Evolutionary conservation across 1,284 basidiomycete species (phyloP).

Genomic region (Tetrapyrgos nigripes): DNA sequence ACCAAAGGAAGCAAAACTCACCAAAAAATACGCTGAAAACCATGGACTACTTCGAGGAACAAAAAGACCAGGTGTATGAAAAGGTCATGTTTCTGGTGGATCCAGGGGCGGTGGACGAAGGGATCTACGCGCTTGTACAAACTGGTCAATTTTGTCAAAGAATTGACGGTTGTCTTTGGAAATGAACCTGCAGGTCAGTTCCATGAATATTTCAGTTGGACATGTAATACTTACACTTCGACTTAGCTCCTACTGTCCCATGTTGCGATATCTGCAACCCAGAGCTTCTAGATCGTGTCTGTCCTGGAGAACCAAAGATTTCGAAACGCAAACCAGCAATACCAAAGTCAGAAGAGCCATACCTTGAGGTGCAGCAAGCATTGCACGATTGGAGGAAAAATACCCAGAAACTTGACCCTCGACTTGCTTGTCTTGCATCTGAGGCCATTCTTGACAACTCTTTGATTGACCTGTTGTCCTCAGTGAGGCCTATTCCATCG

Average conservation of each 20-base stretch:
- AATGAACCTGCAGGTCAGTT: background rate
- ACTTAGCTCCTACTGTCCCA: conserved; percentile 13
- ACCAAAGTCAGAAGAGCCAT: background rate
- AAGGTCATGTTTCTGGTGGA: background rate
- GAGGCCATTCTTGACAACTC: conserved; percentile 5
- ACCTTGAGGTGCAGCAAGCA: background rate
- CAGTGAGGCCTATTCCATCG: conserved; percentile 13
- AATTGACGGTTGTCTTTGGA: background rate
- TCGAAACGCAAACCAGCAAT: background rate
- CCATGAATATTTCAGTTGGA: background rate
- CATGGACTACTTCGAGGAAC: background rate
- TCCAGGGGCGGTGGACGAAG: background rate
- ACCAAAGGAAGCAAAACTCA: background rate
- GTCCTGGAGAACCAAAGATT: background rate
- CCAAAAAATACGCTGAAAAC: background rate
- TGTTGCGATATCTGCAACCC: conserved; percentile 18
- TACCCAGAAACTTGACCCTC: background rate
- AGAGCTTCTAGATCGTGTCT: conserved; percentile 1
- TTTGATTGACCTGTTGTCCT: conserved; percentile 10
- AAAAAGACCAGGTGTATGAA: background rate
- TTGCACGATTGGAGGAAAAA: background rate
- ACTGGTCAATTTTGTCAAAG: conserved; percentile 3
- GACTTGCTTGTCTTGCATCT: background rate
- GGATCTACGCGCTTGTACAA: conserved; percentile 1
- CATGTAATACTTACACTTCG: background rate